Percentiles rank a stretch among this genome's conserved stretches.
Evolutionary conservation across 2,329 filamentous ascomycete genomes (phyloP).

Genomic region (Taxawa tesnikishii): DNA sequence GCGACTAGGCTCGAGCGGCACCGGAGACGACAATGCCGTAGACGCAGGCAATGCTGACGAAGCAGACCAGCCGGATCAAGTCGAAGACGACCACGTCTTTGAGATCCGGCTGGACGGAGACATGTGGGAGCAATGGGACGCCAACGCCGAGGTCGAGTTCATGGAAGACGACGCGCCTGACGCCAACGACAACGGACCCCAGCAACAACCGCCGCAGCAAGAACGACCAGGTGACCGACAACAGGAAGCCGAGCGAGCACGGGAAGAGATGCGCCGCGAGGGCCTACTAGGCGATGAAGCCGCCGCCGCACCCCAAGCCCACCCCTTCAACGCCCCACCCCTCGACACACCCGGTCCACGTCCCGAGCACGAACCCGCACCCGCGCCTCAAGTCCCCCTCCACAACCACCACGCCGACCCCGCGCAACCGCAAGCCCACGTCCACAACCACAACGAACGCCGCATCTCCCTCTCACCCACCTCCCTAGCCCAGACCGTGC

Average conservation of each 20-base stretch:
- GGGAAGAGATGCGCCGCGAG: conserved; percentile 3
- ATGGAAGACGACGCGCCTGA: no score
- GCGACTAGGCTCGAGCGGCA: conserved; percentile 21
- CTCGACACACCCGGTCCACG: conserved; percentile 4
- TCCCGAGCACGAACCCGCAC: conserved; percentile 3
- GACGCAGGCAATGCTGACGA: conserved; percentile 10
- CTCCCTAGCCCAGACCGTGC: conserved; percentile 45
- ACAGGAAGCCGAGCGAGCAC: conserved; percentile 7
- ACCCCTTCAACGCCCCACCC: not conserved
- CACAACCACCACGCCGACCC: conserved; percentile 8
- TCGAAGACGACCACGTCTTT: conserved; percentile 18
- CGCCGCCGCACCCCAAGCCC: not conserved
- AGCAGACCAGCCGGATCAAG: conserved; percentile 5
- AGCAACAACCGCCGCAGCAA: conserved; percentile 18
- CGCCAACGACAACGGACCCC: no score
- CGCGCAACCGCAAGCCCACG: conserved; percentile 12
- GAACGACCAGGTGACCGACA: no score
- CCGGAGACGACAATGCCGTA: conserved; percentile 18
- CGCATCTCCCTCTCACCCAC: conserved; percentile 39
- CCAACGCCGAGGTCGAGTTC: conserved; percentile 26
- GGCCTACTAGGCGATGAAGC: conserved; percentile 3
- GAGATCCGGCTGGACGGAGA: conserved; percentile 22
- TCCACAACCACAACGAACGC: conserved; percentile 20
- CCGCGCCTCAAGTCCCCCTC: conserved; percentile 5
- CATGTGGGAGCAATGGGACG: conserved; percentile 30